Percentiles rank a stretch among this genome's conserved stretches.
Evolutionary conservation across 2,329 filamentous ascomycete species (phyloP).

Genomic region (Trichoderma koningii): DNA sequence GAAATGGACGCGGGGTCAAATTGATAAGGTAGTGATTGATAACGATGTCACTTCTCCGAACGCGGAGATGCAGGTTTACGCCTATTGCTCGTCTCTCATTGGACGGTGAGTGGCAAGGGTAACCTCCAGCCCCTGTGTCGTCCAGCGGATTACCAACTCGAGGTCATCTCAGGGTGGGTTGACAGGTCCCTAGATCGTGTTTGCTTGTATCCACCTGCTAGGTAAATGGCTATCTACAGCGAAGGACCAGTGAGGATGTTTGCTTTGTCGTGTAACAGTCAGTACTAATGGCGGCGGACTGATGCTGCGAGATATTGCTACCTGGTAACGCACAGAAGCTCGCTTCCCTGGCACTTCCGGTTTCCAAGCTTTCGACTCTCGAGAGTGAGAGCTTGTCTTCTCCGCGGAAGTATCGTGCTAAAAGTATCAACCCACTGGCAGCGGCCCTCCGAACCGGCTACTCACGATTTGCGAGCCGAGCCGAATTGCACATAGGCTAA

Average conservation of each 20-base stretch:
- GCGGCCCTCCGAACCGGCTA: constrained; percentile 2
- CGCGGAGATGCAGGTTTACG: constrained; percentile 22
- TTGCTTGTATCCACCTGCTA: constrained; percentile 4
- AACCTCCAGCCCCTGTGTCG: not conserved
- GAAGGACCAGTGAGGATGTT: not conserved
- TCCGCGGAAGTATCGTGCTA: constrained; percentile 6
- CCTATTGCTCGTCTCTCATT: constrained; percentile 11
- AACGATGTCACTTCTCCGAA: constrained; percentile 24
- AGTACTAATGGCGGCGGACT: not conserved
- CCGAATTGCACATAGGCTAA: not conserved
- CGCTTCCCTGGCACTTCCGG: not conserved
- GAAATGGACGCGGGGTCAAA: constrained; percentile 13
- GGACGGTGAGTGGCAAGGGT: not conserved
- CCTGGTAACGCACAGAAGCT: not conserved
- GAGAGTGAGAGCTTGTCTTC: not conserved
- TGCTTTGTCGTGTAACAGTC: not conserved
- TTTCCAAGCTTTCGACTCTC: no score
- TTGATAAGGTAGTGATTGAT: constrained; percentile 26
- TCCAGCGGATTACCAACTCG: constrained; percentile 23
- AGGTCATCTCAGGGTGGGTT: constrained; percentile 16
- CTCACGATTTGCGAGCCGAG: not conserved
- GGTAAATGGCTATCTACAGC: not conserved
- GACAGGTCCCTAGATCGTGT: not conserved
- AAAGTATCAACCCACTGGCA: not conserved
- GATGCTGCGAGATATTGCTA: no score